phyloP scores from a whole-genome alignment of 208 protist genomes.

The Leptomonas pyrrhocoris region DNA sequence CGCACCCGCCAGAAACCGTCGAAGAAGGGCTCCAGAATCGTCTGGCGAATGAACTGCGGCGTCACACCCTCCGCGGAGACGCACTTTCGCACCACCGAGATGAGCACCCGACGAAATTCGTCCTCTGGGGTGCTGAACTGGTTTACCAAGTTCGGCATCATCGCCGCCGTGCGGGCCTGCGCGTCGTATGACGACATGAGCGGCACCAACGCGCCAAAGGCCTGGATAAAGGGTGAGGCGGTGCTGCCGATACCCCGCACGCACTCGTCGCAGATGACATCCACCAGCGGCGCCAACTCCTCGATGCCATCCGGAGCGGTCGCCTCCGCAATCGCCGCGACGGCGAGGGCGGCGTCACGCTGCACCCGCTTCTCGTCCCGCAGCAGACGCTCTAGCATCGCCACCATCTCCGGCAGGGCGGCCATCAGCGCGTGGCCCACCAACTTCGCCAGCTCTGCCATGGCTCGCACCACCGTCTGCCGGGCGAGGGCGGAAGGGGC shows the following conservation, averaged over 20 bases:
- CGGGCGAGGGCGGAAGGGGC: conserved; percentile 97
- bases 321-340: conserved; percentile 97
- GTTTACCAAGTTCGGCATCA: conserved; percentile 96
- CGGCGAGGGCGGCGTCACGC: conserved; percentile 95
- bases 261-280: conserved; percentile 96
- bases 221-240: conserved; percentile 97
- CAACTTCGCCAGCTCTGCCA: conserved; percentile 97
- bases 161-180: conserved; percentile 95
- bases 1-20: conserved; percentile 95
- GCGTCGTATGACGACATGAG: conserved; percentile 98
- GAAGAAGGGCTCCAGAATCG: conserved; percentile 93
- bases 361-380: conserved; percentile 96
- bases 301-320: conserved; percentile 98
- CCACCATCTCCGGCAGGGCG: conserved; percentile 94
- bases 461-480: conserved; percentile 97
- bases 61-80: conserved; percentile 97
- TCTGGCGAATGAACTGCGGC: conserved; percentile 89
- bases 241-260: conserved; percentile 94
- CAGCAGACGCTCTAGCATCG: conserved; percentile 95
- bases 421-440: conserved; percentile 98
- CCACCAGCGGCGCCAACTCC: conserved; percentile 95
- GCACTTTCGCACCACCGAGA: conserved; percentile 98
- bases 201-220: conserved; percentile 98
- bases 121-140: conserved; percentile 96
- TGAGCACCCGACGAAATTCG: conserved; percentile 99